phyloP scores from a whole-genome alignment of 2,329 filamentous ascomycete species.

The Stachybotrys elegans region DNA sequence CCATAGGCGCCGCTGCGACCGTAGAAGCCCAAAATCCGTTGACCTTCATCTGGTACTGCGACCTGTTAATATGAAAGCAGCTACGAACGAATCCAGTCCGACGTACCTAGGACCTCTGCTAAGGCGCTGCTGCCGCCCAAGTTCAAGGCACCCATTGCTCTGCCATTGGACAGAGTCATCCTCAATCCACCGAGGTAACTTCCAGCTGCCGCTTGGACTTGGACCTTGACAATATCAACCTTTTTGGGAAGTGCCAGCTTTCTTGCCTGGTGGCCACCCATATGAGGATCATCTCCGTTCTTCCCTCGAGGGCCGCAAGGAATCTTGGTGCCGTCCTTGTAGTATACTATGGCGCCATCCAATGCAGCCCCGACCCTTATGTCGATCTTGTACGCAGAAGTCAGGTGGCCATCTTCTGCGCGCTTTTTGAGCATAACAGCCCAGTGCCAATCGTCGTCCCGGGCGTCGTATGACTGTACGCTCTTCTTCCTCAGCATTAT shows the following conservation, averaged over 20 bases:
- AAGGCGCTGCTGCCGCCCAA: background rate
- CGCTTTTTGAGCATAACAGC: conserved; percentile 25
- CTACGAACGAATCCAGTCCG: no score
- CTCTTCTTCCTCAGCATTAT: conserved; percentile 33
- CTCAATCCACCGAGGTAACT: conserved; percentile 14
- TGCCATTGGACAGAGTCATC: conserved; percentile 16
- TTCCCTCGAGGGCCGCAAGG: conserved; percentile 33
- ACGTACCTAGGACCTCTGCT: conserved; percentile 10
- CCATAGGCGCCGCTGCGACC: conserved; percentile 26
- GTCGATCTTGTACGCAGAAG: conserved; percentile 36
- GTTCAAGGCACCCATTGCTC: conserved; percentile 14
- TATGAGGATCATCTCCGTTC: conserved; percentile 10
- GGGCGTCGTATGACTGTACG: conserved; percentile 15
- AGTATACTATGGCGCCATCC: conserved; percentile 41
- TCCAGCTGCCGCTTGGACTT: conserved; percentile 13
- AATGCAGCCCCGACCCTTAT: conserved; percentile 36
- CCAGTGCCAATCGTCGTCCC: conserved; percentile 20
- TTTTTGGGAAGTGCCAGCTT: conserved; percentile 18
- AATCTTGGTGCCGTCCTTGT: conserved; percentile 33
- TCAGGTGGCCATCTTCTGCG: conserved; percentile 22
- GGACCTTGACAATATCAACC: conserved; percentile 23
- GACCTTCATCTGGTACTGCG: conserved; percentile 22
- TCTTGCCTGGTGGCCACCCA: conserved; percentile 24
- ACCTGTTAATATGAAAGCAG: conserved; percentile 10
- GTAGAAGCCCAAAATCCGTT: conserved; percentile 41